Base-by-base conservation (phyloP, 1,284 basidiomycete species). In the Meira miltonrushii region DNA sequence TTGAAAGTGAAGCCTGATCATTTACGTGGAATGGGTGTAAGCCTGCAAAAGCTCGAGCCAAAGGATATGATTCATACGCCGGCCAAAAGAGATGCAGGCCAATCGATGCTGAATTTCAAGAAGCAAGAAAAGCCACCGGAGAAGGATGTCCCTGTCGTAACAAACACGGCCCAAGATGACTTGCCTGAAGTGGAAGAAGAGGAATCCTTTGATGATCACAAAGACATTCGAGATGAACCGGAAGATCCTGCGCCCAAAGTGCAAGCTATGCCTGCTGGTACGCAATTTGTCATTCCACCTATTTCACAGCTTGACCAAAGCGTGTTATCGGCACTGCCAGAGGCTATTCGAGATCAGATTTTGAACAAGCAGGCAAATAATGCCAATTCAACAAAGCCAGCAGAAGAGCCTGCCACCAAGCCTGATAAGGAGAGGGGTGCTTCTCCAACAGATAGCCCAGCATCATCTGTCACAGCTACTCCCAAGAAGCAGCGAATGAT, bases 1-100 rank as follows among this genome's bases (percentile, higher is more conserved):
- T 86, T 93, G 77, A 81, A 82, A 43, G 87, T 92, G 46, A 88
- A 92, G 64, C 85, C 92, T 0, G 84, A 83, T 62, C 94, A 98
- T 68, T 81, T 98, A 15, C 84, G 95, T n/a, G 94, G 94, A 0
- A 85, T 98, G 55, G 91, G 90, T 0, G 88, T 98, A 23, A 90
- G 92, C 72, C 85, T 96, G n/a, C 87, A 88, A 71, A 95, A 93
- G 77, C 82, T 95, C 0, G 90, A 69, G 52, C 61, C 61, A 5
- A 62, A 63, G 1, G 65, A 66, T 10, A 73, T 65, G n/a, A 65
- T 49, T 0, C 39, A 62, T 44, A 60, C 61, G 15, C 47, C 49
- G 8, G 5, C 12, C 23, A 61, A 61, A 39, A 59, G 60, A 2
- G 55, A 57, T 44, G 38, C 51, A 0, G 65, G 66, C 1, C 67